Conservation (phyloP, 208 protist species). For the Trichomonas vaginalis region DNA sequence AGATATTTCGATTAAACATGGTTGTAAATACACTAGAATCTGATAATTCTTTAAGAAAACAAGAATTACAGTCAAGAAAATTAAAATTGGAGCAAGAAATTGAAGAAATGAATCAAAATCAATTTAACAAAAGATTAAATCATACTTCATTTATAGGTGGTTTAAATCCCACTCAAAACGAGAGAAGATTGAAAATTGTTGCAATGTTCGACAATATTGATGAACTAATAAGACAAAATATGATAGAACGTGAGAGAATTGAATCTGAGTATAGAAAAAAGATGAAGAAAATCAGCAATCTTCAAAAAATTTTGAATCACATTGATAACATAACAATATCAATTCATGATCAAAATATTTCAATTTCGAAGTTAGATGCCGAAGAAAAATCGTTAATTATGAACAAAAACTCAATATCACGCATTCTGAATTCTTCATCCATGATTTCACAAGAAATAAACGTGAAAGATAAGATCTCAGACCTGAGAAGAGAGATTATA, state of each 20-base stretch:
- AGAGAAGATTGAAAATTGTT: background rate
- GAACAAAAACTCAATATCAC: background rate
- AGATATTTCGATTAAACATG: background rate
- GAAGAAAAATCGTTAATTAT: background rate
- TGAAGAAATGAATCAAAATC: background rate
- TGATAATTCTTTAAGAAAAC: background rate
- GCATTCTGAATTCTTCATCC: background rate
- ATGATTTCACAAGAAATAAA: background rate
- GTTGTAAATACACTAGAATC: background rate
- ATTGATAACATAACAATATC: background rate
- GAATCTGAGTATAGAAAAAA: background rate
- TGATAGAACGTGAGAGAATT: background rate
- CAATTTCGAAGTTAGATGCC: background rate
- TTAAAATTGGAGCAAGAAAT: background rate
- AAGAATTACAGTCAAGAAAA: background rate
- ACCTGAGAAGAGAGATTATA: background rate
- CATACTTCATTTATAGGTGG: background rate
- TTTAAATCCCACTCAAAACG: background rate
- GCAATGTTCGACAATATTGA: background rate
- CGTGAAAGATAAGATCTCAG: background rate
- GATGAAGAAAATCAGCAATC: background rate
- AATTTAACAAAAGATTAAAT: background rate
- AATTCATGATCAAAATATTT: background rate
- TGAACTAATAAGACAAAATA: background rate
- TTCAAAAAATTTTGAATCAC: background rate